Conservation (phyloP, 148 eudicot genomes). For the Camellia lanceoleosa region DNA sequence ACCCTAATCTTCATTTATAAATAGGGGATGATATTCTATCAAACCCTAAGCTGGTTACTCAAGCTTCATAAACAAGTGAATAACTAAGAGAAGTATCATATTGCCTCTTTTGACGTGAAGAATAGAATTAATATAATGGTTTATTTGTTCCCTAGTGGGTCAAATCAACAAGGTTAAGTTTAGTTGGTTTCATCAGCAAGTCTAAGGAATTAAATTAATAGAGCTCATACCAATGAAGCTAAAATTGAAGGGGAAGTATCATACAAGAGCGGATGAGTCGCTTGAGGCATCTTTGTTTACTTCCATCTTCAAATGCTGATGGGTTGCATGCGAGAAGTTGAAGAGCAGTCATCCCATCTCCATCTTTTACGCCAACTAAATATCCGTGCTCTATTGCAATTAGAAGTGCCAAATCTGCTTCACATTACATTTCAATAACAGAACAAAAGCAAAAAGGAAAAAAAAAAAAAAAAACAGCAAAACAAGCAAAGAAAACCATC, state of each 20-base stretch:
- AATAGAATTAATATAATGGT: too few species aligned
- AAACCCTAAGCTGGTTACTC: too few species aligned
- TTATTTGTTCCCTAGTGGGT: too few species aligned
- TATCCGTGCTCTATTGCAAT: neutral
- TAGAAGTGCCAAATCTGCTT: constrained; percentile 10
- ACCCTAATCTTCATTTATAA: too few species aligned
- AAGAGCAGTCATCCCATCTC: constrained; percentile 19
- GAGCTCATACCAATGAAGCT: neutral
- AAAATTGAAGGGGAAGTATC: neutral
- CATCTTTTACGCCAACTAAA: neutral
- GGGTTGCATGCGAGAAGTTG: constrained; percentile 20
- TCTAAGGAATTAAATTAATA: too few species aligned
- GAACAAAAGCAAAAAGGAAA: neutral
- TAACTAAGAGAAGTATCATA: too few species aligned
- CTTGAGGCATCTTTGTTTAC: neutral
- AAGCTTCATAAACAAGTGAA: too few species aligned
- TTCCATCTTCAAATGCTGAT: neutral
- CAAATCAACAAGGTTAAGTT: too few species aligned
- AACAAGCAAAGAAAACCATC: neutral
- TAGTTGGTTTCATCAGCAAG: too few species aligned
- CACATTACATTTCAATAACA: neutral
- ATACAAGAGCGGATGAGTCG: neutral
- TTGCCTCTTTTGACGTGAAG: too few species aligned
- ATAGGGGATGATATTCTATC: too few species aligned
- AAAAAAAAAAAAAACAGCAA: too few species aligned